Evolutionary conservation across 2,329 filamentous ascomycete genomes (phyloP).

Genomic region (Alternaria gaisen): DNA sequence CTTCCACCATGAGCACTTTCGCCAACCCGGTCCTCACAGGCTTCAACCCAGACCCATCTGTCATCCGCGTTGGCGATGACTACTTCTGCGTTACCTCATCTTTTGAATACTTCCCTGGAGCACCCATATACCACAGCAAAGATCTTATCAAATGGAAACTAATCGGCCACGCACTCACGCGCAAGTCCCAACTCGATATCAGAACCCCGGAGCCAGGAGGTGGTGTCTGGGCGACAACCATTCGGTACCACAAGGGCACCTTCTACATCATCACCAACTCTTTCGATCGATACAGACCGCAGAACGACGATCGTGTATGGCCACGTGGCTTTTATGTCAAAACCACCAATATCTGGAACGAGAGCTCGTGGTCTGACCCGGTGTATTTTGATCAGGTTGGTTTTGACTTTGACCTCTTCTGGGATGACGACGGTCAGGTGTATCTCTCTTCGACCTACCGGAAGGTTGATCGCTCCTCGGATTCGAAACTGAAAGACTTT

Average conservation of each 20-base stretch:
- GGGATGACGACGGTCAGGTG: conserved; percentile 63
- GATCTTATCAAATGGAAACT: conserved; percentile 62
- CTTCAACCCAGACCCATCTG: conserved; percentile 61
- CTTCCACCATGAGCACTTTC: conserved; percentile 6
- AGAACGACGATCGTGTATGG: conserved; percentile 50
- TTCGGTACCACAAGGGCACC: conserved; percentile 25
- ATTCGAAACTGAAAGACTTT: conserved; percentile 33
- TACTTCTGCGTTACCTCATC: conserved; percentile 63
- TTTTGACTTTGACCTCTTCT: conserved; percentile 54
- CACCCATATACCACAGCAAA: conserved; percentile 61
- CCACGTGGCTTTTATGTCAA: conserved; percentile 60
- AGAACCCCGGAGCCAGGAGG: conserved; percentile 37
- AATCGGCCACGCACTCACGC: conserved; percentile 49
- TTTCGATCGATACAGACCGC: conserved; percentile 34
- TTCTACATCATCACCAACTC: conserved; percentile 38
- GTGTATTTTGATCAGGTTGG: conserved; percentile 36
- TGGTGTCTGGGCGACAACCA: conserved; percentile 34
- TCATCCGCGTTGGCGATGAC: conserved; percentile 51
- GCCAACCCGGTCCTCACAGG: conserved; percentile 38
- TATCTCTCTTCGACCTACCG: conserved; percentile 50
- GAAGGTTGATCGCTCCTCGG: conserved; percentile 24
- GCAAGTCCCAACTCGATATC: conserved; percentile 49
- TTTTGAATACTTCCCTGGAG: conserved; percentile 62
- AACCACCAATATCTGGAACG: conserved; percentile 29
- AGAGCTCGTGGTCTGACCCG: conserved; percentile 32